Base-by-base conservation (phyloP, 768 basidiomycete genomes). In the Lanmaoa rubissima region DNA sequence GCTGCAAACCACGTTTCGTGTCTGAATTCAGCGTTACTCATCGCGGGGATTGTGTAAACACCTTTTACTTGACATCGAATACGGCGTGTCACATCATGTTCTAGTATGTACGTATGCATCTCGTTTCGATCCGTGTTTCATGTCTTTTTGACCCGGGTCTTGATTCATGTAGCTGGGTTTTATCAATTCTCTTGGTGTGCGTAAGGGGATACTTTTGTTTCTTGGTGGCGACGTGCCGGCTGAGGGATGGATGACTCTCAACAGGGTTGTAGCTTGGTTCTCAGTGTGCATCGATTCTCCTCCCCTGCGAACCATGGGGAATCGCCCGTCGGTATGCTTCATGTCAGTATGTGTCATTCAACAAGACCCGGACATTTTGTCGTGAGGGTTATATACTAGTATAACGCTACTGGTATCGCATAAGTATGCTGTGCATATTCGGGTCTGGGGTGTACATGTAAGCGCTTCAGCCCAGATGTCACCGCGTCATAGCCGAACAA, bases 261-360 rank as follows among this genome's bases (percentile, higher is more conserved):
- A 28, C 40, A 60, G 51, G 58, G 59, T 16, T 57, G 59, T 41
- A 44, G 51, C 39, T 48, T 24, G 44, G n/a, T n/a, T n/a, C n/a
- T n/a, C n/a, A n/a, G n/a, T n/a, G n/a, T 53, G 14, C 44, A 45
- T 19, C 48, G 39, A 47, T 48, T 57, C n/a, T 44, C 38, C 17
- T 24, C 54, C 26, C 5, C 5, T 21, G 32, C 28, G 10, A 35
- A 36, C 11, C 16, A 16, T 32, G 26, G 12, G n/a, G 44, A 42
- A 6, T 32, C 24, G 2, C 6, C 26, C 1, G 13, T 48, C 28
- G 40, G 24, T 31, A 32, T 55, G 31, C 24, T 36, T 50, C 10
- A 51, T 46, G 46, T 46, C 36, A 12, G 21, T 55, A 40, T 51
- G 36, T 34, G 19, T 54, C 19, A 38, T 64, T 14, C 48, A 48